Evolutionary conservation across 441 rosid species (phyloP).

Genomic region (Adansonia rubrostipa): DNA sequence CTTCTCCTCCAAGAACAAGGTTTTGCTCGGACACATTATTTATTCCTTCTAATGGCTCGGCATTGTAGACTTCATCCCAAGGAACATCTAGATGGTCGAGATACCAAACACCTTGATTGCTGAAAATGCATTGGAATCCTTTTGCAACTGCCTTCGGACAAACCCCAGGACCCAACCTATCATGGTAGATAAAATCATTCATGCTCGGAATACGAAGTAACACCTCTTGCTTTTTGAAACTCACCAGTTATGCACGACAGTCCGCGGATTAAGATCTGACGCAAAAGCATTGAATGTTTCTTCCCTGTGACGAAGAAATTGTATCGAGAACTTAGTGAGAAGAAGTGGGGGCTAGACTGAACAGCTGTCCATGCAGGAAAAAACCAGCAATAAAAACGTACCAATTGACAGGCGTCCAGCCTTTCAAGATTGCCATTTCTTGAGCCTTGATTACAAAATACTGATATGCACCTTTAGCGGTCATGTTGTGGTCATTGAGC

Average conservation of each 20-base stretch:
- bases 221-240: slow-evolving; percentile 30
- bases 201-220: neutral
- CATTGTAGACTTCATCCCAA: slow-evolving; percentile 71
- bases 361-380: neutral
- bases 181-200: neutral
- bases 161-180: slow-evolving; percentile 80
- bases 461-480: slow-evolving; percentile 74
- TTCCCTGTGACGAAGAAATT: slow-evolving; percentile 65
- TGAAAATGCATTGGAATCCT: slow-evolving; percentile 90
- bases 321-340: slow-evolving; percentile 3
- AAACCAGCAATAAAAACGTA: slow-evolving; percentile 32
- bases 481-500: slow-evolving; percentile 71
- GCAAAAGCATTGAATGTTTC: slow-evolving; percentile 88
- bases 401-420: slow-evolving; percentile 97
- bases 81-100: slow-evolving; percentile 94
- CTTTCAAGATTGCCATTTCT: slow-evolving; percentile 79
- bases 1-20: slow-evolving; percentile 94
- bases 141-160: slow-evolving; percentile 83
- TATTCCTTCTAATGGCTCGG: slow-evolving; percentile 85
- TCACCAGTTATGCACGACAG: slow-evolving; percentile 87
- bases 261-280: slow-evolving; percentile 62
- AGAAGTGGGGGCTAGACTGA: neutral
- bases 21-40: slow-evolving; percentile 52
- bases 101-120: slow-evolving; percentile 94
- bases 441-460: slow-evolving; percentile 91